Evolutionary conservation across 495 filamentous ascomycete genomes (phyloP), one percentile per base, ranked within the genome.

Genomic region (Friedmanniomyces endolithicus): DNA sequence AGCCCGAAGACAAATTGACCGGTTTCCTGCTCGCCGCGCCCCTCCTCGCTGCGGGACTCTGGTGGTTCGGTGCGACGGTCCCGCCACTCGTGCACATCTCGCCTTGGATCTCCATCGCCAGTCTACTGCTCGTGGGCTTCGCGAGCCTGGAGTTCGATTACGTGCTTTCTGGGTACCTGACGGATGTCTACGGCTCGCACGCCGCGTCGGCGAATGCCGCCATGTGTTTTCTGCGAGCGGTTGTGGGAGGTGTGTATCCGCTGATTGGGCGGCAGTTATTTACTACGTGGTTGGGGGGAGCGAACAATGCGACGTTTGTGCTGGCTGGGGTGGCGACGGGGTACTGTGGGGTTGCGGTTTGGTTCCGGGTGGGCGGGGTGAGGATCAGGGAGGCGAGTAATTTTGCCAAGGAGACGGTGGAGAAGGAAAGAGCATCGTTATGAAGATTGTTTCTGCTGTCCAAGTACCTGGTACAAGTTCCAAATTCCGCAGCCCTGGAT

Each of bases 1-100:
- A 56, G n/a, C 73, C 73, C 0, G 73, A 77, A 66, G 66, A 77
- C 59, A 77, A 78, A 50, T 66, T 77, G 6, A 47, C 56, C 1
- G 75, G 74, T 4, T 67, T 76, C 16, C 63, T 55, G 6, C 59
- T 77, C 29, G 75, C 70, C 1, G 70, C 70, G 0, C 75, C 75
- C 2, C 57, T 64, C 31, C 52, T 75, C 11, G 71, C 72, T 14
- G 58, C 68, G 22, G 65, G 66, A 1, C 39, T 41, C 39, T 41
- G 39, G 39, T 41, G 39, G 39, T 41, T 41, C 39, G 39, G 16
- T 14, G 14, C 16, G 4, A 4, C 39, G 3, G 19, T 53, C 37
- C 51, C 51, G 12, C 50, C 50, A 3, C 39, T 41, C 4, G 12
- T 41, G 16, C 4, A n/a, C 14, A n/a, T 14, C 22, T n/a, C 19